These are phyloP conservation scores for Puccinia hordei DNA, from an alignment of 1,284 basidiomycete species.

Conservation along the genomic window DNA sequence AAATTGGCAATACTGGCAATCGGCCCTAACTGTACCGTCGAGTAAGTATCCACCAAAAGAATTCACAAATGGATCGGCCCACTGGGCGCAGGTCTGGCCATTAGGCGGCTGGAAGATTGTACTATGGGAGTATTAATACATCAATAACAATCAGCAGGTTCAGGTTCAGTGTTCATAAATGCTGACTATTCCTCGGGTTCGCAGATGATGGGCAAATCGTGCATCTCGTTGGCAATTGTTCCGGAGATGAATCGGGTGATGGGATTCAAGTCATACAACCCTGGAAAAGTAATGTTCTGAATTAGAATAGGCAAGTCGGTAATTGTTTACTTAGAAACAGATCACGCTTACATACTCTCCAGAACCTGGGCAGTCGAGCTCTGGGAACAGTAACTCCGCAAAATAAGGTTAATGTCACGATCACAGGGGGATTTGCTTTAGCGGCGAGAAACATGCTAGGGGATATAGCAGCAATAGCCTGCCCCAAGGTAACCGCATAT, in stretches of 20 bases:
- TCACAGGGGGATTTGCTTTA: constrained; percentile 74
- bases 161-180: neutral
- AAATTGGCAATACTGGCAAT: constrained; percentile 75
- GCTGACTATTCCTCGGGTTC: constrained; percentile 54
- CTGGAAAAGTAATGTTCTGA: constrained; percentile 20
- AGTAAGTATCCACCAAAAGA: constrained; percentile 73
- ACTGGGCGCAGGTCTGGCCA: constrained; percentile 73
- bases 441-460: constrained; percentile 74
- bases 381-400: constrained; percentile 62
- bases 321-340: constrained; percentile 63
- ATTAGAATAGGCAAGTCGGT: constrained; percentile 57
- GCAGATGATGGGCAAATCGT: constrained; percentile 53
- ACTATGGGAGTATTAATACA: constrained; percentile 27
- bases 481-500: constrained; percentile 76
- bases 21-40: constrained; percentile 67
- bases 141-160: neutral
- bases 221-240: constrained; percentile 32
- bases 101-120: constrained; percentile 70
- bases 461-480: constrained; percentile 70
- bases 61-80: constrained; percentile 68
- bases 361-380: constrained; percentile 70
- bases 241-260: constrained; percentile 72
- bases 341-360: constrained; percentile 72
- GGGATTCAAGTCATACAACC: constrained; percentile 58
- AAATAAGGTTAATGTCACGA: constrained; percentile 70